A percentile compares a stretch with the other conserved stretches of the same genome.
Evolutionary conservation across 2,329 filamentous ascomycete genomes (phyloP).

Genomic region (Pseudopithomyces chartarum): DNA sequence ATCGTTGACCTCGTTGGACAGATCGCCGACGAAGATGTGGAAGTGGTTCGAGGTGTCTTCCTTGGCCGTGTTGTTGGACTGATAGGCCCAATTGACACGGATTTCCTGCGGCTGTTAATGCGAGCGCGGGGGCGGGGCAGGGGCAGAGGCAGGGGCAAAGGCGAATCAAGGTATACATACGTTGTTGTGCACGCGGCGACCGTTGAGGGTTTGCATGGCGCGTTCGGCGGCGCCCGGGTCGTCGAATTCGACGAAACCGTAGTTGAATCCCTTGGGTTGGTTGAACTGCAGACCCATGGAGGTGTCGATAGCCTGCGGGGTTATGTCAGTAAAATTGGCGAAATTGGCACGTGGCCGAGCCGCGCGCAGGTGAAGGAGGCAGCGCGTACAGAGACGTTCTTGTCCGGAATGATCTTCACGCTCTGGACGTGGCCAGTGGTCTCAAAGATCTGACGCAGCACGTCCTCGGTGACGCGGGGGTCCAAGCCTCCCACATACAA

Average conservation of each 20-base stretch:
- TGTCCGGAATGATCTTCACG: constrained; percentile 99
- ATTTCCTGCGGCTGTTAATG: constrained; percentile 73
- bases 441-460: constrained; percentile 97
- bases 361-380: constrained; percentile 17
- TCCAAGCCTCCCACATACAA: constrained; percentile 95
- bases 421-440: constrained; percentile 97
- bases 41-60: constrained; percentile 98
- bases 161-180: constrained; percentile 60
- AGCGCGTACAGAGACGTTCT: constrained; percentile 76
- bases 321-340: constrained; percentile 2
- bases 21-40: constrained; percentile 97
- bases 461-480: constrained; percentile 92
- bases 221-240: constrained; percentile 95
- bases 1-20: constrained; percentile 98
- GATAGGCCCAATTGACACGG: constrained; percentile 98
- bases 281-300: constrained; percentile 13
- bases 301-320: neutral
- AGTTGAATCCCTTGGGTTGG: constrained; percentile 92
- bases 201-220: constrained; percentile 96
- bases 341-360: neutral
- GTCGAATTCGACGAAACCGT: constrained; percentile 98
- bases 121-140: constrained; percentile 10
- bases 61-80: constrained; percentile 91
- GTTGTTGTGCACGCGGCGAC: constrained; percentile 91
- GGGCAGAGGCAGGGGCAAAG: constrained; percentile 15